Evolutionary conservation across 495 filamentous ascomycete species (phyloP).

Genomic region (Bacidia gigantensis): DNA sequence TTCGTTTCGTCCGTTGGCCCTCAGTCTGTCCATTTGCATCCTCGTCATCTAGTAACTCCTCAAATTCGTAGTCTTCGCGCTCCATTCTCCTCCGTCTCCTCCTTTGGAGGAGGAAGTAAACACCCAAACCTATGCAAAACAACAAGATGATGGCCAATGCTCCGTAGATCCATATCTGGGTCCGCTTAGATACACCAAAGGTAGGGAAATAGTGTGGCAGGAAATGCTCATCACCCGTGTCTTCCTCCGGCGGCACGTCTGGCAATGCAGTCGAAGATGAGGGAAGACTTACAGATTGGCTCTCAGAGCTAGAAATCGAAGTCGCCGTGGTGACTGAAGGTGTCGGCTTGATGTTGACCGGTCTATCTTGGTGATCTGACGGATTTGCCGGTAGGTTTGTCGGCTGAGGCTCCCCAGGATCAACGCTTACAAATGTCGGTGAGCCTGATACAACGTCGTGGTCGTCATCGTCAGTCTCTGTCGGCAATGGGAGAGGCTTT

Average conservation of each 20-base stretch:
- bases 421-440: conserved; percentile 40
- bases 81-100: conserved; percentile 62
- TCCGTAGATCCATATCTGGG: conserved; percentile 92
- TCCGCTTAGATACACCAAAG: conserved; percentile 82
- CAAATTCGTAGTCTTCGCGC: conserved; percentile 87
- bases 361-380: conserved; percentile 64
- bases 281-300: conserved; percentile 28
- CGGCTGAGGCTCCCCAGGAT: conserved; percentile 33
- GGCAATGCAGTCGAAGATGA: conserved; percentile 34
- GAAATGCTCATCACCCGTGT: conserved; percentile 37
- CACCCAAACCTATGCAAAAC: conserved; percentile 67
- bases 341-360: conserved; percentile 48
- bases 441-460: conserved; percentile 47
- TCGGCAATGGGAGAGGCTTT: conserved; percentile 64
- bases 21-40: conserved; percentile 40
- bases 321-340: conserved; percentile 20
- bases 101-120: conserved; percentile 67
- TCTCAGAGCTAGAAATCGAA: conserved; percentile 20
- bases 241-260: conserved; percentile 8
- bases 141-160: conserved; percentile 66
- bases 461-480: conserved; percentile 67
- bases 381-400: conserved; percentile 34
- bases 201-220: conserved; percentile 85
- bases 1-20: conserved; percentile 33
- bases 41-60: conserved; percentile 77